phyloP scores from a whole-genome alignment of 148 eudicot genomes.

The Bassia scoparia region DNA sequence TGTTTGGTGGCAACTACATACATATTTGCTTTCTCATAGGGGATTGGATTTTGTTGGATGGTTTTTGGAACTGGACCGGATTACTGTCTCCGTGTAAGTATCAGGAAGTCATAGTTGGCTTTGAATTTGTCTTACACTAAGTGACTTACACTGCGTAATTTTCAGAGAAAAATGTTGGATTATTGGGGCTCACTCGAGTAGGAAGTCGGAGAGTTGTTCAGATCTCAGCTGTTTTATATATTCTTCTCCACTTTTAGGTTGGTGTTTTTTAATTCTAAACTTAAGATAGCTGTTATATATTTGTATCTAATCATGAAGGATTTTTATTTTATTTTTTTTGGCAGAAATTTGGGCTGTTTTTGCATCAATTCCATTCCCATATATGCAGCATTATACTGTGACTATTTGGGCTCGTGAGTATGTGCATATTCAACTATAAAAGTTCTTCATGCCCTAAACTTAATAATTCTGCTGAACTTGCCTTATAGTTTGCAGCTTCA shows the following conservation, averaged over 20 bases:
- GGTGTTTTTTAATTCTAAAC: constrained; percentile 5
- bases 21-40: constrained; percentile 41
- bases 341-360: constrained; percentile 99
- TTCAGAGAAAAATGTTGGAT: constrained; percentile 95
- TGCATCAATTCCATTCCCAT: constrained; percentile 97
- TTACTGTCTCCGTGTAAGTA: constrained; percentile 91
- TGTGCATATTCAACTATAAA: constrained; percentile 21
- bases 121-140: neutral
- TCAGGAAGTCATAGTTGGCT: no score
- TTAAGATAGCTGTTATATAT: neutral
- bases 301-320: neutral
- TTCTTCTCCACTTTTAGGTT: constrained; percentile 92
- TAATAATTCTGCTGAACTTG: neutral
- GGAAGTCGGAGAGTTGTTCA: constrained; percentile 99
- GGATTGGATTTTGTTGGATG: constrained; percentile 88
- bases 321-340: constrained; percentile 25
- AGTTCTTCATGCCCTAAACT: neutral
- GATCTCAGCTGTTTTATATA: constrained; percentile 95
- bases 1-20: no score
- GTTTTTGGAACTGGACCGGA: constrained; percentile 87
- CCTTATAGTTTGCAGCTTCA: constrained; percentile 56
- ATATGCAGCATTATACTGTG: constrained; percentile 81
- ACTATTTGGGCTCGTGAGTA: constrained; percentile 95
- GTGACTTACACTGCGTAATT: constrained; percentile 2
- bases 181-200: constrained; percentile 89